Conservation (phyloP, 345 rosid genomes). For the Rhodamnia argentea region DNA sequence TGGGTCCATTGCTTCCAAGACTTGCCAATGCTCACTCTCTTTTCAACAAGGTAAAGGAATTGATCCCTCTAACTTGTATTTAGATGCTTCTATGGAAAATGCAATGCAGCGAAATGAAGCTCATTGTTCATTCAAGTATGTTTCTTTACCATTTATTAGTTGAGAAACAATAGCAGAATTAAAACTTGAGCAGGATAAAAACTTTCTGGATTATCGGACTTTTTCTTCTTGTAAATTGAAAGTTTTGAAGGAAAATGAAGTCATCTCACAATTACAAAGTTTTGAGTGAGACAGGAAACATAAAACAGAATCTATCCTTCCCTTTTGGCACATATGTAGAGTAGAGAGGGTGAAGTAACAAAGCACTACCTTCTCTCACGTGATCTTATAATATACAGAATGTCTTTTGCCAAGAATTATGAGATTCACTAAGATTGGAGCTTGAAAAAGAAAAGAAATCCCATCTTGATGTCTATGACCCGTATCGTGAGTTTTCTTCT, state of each 20-base stretch:
- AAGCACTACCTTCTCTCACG: neutral
- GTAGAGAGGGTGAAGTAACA: neutral
- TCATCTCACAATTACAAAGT: neutral
- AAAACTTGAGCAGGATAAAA: neutral
- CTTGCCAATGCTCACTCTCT: slow-evolving; percentile 83
- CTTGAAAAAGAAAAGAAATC: neutral
- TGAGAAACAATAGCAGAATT: neutral
- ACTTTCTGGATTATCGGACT: neutral
- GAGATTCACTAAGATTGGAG: neutral
- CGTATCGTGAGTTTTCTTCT: neutral
- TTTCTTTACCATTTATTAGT: neutral
- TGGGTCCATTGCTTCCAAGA: slow-evolving; percentile 95
- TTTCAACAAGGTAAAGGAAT: slow-evolving; percentile 68
- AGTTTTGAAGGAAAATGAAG: neutral
- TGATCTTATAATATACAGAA: neutral
- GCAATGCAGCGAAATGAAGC: neutral
- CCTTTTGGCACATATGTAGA: neutral
- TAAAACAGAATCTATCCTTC: neutral
- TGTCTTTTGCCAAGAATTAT: neutral
- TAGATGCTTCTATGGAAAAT: neutral
- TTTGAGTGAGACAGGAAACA: neutral
- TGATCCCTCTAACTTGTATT: neutral
- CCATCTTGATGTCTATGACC: neutral
- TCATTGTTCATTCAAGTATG: neutral
- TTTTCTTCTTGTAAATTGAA: neutral